Evolutionary conservation across 768 basidiomycete genomes (phyloP), one percentile per base, ranked within the genome.

Genomic region (Lactarius deliciosus): DNA sequence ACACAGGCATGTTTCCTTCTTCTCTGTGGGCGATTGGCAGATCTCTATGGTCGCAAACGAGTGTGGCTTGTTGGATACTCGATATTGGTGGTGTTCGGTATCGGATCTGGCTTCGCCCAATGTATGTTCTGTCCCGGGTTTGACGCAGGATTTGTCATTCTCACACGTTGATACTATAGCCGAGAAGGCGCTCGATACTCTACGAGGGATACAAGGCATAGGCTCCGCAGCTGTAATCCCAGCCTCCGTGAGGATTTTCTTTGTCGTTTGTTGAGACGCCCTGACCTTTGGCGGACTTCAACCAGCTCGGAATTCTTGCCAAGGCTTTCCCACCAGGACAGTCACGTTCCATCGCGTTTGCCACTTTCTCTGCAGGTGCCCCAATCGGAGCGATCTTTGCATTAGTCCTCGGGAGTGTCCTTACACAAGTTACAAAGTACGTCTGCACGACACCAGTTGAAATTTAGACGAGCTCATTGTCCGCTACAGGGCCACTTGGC

Each of bases 301-400:
- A 20, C 2, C 67, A 92, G 86, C 74, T 94, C 1, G 94, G 94
- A 0, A 94, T 92, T 64, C 81, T 96, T 36, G 94, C 94, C 0
- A 82, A 89, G 57, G 79, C 86, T 0, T 96, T 96, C 74, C 88
- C 89, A 2, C 81, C 83, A 0, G 88, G 88, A 0, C 79, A 79
- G 15, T 81, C 86, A 0, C 84, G 94, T 11, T 86, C 90, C 1
- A 75, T 86, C 1, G 94, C 92, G 0, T 96, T 96, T 69, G 85
- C 94, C 0, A 86, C 89, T 0, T 96, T 95, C 70, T 82, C 89
- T 1, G 91, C 92, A 0, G 95, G 95, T 32, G 91, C 90, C 0
- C 93, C 94, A 0, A 72, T 95, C 6, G 94, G 94, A 0, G 89
- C 82, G 0, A 89, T 85, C 0, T 94, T 18, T 93, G 94, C 1